phyloP scores from a whole-genome alignment of 495 filamentous ascomycete species.

The Penicillium salamii region DNA sequence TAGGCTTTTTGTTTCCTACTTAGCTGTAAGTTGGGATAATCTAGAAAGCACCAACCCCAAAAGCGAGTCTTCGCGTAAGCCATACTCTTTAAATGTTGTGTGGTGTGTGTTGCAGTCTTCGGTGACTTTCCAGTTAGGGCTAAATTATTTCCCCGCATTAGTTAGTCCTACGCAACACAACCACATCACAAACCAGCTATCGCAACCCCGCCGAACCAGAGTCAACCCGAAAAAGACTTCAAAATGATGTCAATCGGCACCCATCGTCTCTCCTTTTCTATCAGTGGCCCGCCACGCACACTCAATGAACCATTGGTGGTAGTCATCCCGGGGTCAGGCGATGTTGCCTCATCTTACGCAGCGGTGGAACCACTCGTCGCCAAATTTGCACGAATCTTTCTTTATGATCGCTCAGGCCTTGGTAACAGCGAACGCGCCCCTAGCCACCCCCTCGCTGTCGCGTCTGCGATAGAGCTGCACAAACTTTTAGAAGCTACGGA shows the following conservation, averaged over 20 bases:
- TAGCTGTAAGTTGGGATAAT: too few species aligned
- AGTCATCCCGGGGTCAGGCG: conserved; percentile 45
- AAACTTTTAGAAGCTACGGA: conserved; percentile 20
- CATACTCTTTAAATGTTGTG: too few species aligned
- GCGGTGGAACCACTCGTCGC: conserved; percentile 33
- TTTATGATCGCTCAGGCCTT: conserved; percentile 44
- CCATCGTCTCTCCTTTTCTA: conserved; percentile 32
- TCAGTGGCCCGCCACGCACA: conserved; percentile 20
- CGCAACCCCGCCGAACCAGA: not conserved
- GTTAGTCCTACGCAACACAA: too few species aligned
- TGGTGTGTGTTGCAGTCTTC: too few species aligned
- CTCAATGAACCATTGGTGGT: conserved; percentile 36
- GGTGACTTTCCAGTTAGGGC: too few species aligned
- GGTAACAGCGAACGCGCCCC: conserved; percentile 32
- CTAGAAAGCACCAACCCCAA: too few species aligned
- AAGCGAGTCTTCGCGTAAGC: too few species aligned
- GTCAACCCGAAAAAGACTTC: conserved; percentile 1
- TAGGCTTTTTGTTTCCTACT: too few species aligned
- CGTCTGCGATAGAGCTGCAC: conserved; percentile 32
- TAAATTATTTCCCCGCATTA: too few species aligned
- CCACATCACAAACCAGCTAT: too few species aligned
- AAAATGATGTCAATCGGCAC: conserved; percentile 29
- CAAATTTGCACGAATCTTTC: conserved; percentile 26
- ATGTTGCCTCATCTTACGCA: conserved; percentile 41
- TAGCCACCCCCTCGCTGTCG: conserved; percentile 13